Evolutionary conservation across 2,329 filamentous ascomycete species (phyloP), one percentile per base, ranked within the genome.

Genomic region (Sporothrix humicola): DNA sequence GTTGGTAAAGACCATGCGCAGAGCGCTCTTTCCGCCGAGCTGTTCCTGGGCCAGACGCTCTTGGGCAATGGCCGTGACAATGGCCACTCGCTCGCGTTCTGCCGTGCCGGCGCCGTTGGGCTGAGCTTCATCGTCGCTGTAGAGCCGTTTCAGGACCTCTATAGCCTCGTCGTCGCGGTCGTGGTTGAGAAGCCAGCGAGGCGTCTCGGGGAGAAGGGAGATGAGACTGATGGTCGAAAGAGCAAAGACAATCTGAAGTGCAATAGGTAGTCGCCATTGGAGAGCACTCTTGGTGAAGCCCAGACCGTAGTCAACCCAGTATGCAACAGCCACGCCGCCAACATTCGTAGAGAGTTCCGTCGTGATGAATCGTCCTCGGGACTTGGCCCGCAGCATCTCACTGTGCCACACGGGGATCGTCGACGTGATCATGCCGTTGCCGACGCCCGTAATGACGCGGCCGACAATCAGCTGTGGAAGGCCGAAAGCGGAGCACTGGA

Each of bases 1-100:
- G 0, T 88, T 90, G 78, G 90, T 85, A 1, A 91, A 83, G 0
- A 87, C 85, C 76, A 85, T 87, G 79, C 87, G 78, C 0, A 84
- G 84, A 0, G 59, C 59, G 13, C 59, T 65, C 37, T 46, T 84
- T 85, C 75, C 79, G 83, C 82, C 59, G 79, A 80, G 73, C 82
- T 82, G 37, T 84, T 86, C 31, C 85, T 86, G 59, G 87, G 87
- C 61, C 50, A 71, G 56, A 92, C 89, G 1, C 87, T 89, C 77
- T 91, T 89, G 52, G 90, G 26, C 83, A 73, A 81, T 77, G 5
- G 79, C 76, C 74, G 76, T 78, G 68, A 78, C 77, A 65, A 82
- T 81, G 50, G 80, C 79, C 1, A 65, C 37, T 15, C 59, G 37
- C 68, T 77, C 76, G 46, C 76, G 76, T 65, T 80, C 75, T 0